A percentile compares a stretch with the other conserved stretches of the same genome.
Conservation (phyloP, 768 basidiomycete species). For the Suillus placidus region DNA sequence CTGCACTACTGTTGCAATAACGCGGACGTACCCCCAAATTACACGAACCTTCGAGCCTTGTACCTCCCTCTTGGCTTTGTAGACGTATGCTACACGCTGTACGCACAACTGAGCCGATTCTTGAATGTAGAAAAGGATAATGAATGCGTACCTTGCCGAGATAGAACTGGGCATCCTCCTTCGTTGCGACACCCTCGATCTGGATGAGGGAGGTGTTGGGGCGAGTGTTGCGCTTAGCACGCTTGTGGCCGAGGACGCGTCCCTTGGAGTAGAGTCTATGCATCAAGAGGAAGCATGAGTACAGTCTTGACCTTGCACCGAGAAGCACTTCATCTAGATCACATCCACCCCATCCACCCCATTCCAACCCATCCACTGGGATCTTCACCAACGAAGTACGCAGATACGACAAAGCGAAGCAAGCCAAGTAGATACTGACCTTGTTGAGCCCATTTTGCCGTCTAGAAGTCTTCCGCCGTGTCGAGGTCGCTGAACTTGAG, state of each 20-base stretch:
- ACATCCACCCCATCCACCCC: constrained; percentile 17
- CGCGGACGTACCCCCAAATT: constrained; percentile 89
- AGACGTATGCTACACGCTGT: constrained; percentile 96
- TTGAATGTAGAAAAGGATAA: background rate
- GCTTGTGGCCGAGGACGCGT: constrained; percentile 97
- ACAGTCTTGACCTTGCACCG: constrained; percentile 11
- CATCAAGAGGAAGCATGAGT: constrained; percentile 11
- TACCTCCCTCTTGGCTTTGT: constrained; percentile 94
- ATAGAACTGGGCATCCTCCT: constrained; percentile 97
- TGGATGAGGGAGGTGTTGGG: constrained; percentile 97
- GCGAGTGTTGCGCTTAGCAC: constrained; percentile 94
- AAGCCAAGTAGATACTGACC: constrained; percentile 50
- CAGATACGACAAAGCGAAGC: background rate
- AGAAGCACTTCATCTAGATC: background rate
- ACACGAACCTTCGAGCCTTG: constrained; percentile 95
- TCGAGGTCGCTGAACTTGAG: constrained; percentile 29
- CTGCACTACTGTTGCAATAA: background rate
- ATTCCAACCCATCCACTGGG: constrained; percentile 20
- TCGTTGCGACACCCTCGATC: constrained; percentile 93
- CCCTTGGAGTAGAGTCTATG: constrained; percentile 93
- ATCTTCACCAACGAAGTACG: constrained; percentile 1
- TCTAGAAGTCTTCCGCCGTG: constrained; percentile 30
- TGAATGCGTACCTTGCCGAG: constrained; percentile 84
- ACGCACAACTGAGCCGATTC: constrained; percentile 8
- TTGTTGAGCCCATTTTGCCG: constrained; percentile 77